phyloP scores from a whole-genome alignment of 2,329 filamentous ascomycete species.

The Fusarium haematococcum region DNA sequence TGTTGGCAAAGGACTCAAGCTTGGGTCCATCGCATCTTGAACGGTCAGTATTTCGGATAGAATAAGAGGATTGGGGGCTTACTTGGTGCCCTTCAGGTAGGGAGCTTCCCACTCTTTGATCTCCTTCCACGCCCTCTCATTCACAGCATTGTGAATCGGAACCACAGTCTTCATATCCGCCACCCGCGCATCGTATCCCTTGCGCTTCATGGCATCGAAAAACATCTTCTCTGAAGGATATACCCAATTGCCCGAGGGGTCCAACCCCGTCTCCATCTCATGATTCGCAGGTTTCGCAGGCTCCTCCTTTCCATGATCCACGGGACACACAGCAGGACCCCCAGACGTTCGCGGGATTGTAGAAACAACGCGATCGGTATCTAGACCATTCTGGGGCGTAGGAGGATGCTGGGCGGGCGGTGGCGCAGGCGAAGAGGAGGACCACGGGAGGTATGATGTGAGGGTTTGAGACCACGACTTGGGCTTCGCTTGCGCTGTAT shows the following conservation, averaged over 20 bases:
- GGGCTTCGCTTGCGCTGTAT: slow-evolving; percentile 42
- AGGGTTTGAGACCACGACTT: slow-evolving; percentile 59
- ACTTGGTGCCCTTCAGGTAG: slow-evolving; percentile 69
- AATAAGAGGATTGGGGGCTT: slow-evolving; percentile 32
- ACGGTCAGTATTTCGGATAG: slow-evolving; percentile 1
- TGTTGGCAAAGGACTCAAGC: slow-evolving; percentile 85
- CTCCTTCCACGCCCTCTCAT: slow-evolving; percentile 94
- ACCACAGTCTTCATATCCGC: slow-evolving; percentile 92
- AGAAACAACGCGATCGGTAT: slow-evolving; percentile 78
- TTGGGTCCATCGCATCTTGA: slow-evolving; percentile 77
- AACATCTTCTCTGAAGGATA: slow-evolving; percentile 98
- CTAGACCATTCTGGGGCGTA: slow-evolving; percentile 58
- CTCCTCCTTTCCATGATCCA: slow-evolving; percentile 49
- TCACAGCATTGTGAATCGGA: slow-evolving; percentile 98
- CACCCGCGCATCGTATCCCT: slow-evolving; percentile 78
- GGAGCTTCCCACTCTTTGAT: slow-evolving; percentile 90
- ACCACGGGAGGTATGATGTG: slow-evolving; percentile 56
- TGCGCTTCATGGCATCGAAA: slow-evolving; percentile 95
- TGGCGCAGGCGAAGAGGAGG: slow-evolving; percentile 47
- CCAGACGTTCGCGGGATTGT: slow-evolving; percentile 76
- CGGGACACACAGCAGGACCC: slow-evolving; percentile 52
- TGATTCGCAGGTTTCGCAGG: slow-evolving; percentile 68
- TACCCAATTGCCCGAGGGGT: slow-evolving; percentile 89
- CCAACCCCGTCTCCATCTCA: slow-evolving; percentile 81
- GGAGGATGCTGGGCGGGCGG: slow-evolving; percentile 7